phyloP scores from a whole-genome alignment of 2,329 filamentous ascomycete species.

The Phoma sp. region DNA sequence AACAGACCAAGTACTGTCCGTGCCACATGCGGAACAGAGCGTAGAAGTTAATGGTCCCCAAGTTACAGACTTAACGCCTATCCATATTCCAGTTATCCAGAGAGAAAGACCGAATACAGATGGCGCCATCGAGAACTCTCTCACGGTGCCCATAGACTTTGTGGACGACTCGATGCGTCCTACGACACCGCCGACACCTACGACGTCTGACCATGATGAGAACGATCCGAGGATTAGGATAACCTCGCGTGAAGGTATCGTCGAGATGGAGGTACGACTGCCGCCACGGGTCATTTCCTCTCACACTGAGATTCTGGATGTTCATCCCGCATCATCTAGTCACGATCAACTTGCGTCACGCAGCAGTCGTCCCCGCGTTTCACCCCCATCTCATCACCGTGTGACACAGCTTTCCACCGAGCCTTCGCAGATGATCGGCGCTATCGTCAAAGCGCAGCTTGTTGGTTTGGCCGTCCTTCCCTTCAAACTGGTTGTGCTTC shows the following conservation, averaged over 20 bases:
- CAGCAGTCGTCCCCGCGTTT: slow-evolving; percentile 1
- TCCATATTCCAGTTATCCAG: slow-evolving; percentile 29
- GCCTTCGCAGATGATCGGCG: slow-evolving; percentile 41
- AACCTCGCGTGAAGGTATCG: slow-evolving; percentile 45
- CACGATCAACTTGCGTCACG: slow-evolving; percentile 12
- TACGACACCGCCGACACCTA: slow-evolving; percentile 34
- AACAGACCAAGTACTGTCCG: slow-evolving; percentile 4
- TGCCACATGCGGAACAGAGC: slow-evolving; percentile 11
- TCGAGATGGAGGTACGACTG: slow-evolving; percentile 48
- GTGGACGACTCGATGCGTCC: slow-evolving; percentile 24
- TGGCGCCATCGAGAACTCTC: slow-evolving; percentile 6
- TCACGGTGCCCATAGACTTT: slow-evolving; percentile 17
- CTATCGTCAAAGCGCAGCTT: slow-evolving; percentile 41
- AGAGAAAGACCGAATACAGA: slow-evolving; percentile 5
- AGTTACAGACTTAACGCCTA: slow-evolving; percentile 30
- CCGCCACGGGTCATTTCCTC: slow-evolving; percentile 41
- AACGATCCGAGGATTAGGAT: slow-evolving; percentile 48
- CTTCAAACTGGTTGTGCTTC: slow-evolving; percentile 37
- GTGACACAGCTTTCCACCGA: slow-evolving; percentile 45
- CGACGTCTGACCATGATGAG: slow-evolving; percentile 34
- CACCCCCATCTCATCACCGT: slow-evolving; percentile 33
- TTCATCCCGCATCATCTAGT: slow-evolving; percentile 14
- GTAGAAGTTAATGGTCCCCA: slow-evolving; percentile 28
- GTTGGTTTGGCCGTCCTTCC: slow-evolving; percentile 40
- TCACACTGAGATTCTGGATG: slow-evolving; percentile 33